phyloP scores from a whole-genome alignment of 2,329 filamentous ascomycete genomes.

The Clarireedia sp. region DNA sequence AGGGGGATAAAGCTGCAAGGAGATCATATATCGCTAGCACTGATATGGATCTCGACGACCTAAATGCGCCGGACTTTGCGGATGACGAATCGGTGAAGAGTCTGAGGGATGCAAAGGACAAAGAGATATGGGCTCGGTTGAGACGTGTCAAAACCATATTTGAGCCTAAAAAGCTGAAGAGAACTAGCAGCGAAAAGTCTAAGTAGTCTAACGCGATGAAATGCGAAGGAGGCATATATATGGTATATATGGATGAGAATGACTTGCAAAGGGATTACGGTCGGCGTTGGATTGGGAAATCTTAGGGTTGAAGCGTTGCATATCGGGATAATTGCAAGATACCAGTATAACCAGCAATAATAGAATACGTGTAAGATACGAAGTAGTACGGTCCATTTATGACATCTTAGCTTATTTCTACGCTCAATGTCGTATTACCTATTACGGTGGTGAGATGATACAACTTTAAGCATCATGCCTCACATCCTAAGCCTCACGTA shows the following conservation, averaged over 20 bases:
- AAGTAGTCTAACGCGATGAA: neutral
- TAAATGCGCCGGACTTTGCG: conserved; percentile 14
- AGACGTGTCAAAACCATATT: conserved; percentile 65
- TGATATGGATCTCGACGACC: conserved; percentile 1
- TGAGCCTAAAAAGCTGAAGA: conserved; percentile 54
- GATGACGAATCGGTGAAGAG: conserved; percentile 32
- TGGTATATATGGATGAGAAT: neutral
- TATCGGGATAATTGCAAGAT: neutral
- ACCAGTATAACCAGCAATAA: neutral
- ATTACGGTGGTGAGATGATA: too few species aligned
- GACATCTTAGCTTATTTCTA: too few species aligned
- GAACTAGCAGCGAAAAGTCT: neutral
- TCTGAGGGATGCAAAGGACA: conserved; percentile 52
- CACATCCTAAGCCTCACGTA: too few species aligned
- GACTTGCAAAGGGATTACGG: neutral
- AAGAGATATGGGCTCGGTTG: conserved; percentile 65
- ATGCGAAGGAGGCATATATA: neutral
- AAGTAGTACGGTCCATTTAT: too few species aligned
- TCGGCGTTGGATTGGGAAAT: neutral
- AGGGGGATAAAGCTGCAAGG: conserved; percentile 9
- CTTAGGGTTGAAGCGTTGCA: neutral
- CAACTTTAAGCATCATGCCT: too few species aligned
- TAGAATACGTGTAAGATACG: neutral
- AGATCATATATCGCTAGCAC: neutral
- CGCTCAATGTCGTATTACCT: too few species aligned